Evolutionary conservation across 2,329 filamentous ascomycete species (phyloP).

Genomic region (Aspergillus nomiae): DNA sequence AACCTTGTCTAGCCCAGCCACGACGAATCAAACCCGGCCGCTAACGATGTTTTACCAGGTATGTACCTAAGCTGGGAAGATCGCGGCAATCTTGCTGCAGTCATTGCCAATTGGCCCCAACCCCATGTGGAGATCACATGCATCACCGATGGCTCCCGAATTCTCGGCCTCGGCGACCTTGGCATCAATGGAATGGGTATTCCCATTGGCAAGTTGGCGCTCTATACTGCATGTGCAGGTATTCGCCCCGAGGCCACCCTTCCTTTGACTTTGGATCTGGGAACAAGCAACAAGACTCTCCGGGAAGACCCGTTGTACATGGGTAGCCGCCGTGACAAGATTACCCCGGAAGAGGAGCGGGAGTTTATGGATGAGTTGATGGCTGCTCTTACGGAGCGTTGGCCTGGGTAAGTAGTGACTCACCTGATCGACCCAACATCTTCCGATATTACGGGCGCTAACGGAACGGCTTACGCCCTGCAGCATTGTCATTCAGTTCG

Average conservation of each 20-base stretch:
- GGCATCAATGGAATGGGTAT: constrained; percentile 98
- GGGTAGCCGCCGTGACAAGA: constrained; percentile 81
- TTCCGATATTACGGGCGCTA: constrained; percentile 22
- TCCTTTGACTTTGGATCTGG: constrained; percentile 64
- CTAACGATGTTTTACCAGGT: constrained; percentile 42
- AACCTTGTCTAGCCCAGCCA: constrained; percentile 8
- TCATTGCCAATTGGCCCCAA: constrained; percentile 92
- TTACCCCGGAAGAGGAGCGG: constrained; percentile 74
- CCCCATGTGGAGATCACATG: constrained; percentile 90
- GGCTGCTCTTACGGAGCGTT: constrained; percentile 78
- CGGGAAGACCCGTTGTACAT: constrained; percentile 86
- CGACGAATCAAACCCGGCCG: constrained; percentile 27
- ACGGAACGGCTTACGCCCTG: constrained; percentile 14
- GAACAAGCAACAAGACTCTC: constrained; percentile 64
- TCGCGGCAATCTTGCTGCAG: constrained; percentile 82
- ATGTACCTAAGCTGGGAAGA: constrained; percentile 97
- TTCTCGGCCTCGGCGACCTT: constrained; percentile 86
- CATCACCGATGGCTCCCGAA: constrained; percentile 93
- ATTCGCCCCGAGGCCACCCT: constrained; percentile 76
- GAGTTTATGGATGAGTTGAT: constrained; percentile 98
- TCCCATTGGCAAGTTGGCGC: constrained; percentile 90
- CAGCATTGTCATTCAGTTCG: constrained; percentile 83
- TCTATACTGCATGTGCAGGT: constrained; percentile 94
- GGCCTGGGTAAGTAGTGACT: constrained; percentile 59
- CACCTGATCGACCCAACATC: constrained; percentile 13